These are phyloP conservation scores for Cyberlindnera samutprakarnensis DNA, from an alignment of 805 yeast genomes.

Conservation along the genomic window DNA sequence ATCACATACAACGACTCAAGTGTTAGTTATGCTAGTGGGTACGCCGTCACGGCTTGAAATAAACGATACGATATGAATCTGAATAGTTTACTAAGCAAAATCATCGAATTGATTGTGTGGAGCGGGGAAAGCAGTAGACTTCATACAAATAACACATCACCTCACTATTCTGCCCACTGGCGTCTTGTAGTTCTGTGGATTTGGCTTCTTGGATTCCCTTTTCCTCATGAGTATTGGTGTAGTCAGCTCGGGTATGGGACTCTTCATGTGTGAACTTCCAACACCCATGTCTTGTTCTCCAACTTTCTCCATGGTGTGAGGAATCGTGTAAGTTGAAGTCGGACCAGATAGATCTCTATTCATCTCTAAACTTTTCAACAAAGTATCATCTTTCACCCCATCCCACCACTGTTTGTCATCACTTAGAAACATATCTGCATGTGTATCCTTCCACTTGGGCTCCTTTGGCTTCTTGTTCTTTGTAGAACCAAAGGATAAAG, in stretches of 20 bases:
- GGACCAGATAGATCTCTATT: not conserved
- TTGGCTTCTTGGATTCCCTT: conserved; percentile 13
- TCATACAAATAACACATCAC: conserved; percentile 6
- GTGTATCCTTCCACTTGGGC: conserved; percentile 23
- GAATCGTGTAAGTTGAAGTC: too few species aligned
- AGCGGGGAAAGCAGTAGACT: not conserved
- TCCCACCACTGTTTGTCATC: conserved; percentile 15
- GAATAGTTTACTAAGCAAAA: not conserved
- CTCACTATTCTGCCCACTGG: conserved; percentile 20
- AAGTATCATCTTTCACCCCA: conserved; percentile 7
- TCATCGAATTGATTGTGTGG: too few species aligned
- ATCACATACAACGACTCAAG: conserved; percentile 50
- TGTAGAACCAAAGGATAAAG: conserved; percentile 20
- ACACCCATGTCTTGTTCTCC: not conserved
- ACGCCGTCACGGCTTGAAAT: conserved; percentile 18
- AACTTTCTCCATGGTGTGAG: too few species aligned
- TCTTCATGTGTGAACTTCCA: not conserved
- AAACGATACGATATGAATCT: not conserved
- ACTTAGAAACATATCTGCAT: conserved; percentile 16
- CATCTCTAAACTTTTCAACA: conserved; percentile 12
- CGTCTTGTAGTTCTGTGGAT: conserved; percentile 18
- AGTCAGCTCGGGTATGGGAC: conserved; percentile 10
- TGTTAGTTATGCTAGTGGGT: conserved; percentile 90
- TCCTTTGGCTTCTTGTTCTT: conserved; percentile 14
- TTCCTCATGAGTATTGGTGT: conserved; percentile 20